A percentile compares a stretch with the other conserved stretches of the same genome.
Conservation (phyloP, 169 alveolate species). For the Toxoplasma gondii region DNA sequence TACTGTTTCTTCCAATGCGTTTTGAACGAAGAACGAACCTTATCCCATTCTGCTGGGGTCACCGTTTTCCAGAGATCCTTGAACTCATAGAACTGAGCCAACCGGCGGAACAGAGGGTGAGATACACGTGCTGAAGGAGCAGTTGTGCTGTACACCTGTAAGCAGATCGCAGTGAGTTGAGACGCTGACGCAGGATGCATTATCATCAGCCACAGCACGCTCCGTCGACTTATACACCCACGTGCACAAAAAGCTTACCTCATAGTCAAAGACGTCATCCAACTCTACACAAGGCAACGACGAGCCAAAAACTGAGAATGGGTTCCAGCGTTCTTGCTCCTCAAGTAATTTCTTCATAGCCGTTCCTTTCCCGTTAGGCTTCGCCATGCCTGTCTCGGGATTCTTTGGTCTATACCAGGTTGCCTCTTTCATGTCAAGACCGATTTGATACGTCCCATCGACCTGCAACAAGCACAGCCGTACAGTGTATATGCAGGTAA, state of each 20-base stretch:
- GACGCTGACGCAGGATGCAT: background rate
- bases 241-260: background rate
- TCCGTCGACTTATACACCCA: background rate
- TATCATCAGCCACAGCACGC: background rate
- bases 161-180: background rate
- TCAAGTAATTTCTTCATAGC: conserved; percentile 45
- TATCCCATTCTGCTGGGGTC: conserved; percentile 69
- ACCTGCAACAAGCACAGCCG: conserved; percentile 27
- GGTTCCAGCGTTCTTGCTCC: conserved; percentile 82
- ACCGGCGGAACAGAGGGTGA: conserved; percentile 71
- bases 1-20: conserved; percentile 73
- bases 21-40: conserved; percentile 72
- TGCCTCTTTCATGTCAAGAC: conserved; percentile 29
- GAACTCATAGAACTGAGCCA: conserved; percentile 65
- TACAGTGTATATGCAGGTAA: background rate
- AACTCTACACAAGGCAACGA: conserved; percentile 80
- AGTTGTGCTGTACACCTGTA: conserved; percentile 70
- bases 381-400: background rate
- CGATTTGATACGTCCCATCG: conserved; percentile 5
- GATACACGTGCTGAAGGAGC: conserved; percentile 74
- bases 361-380: background rate
- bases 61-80: conserved; percentile 14
- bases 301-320: conserved; percentile 86
- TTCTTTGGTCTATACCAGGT: conserved; percentile 17
- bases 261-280: conserved; percentile 77